phyloP scores from a whole-genome alignment of 495 filamentous ascomycete genomes.

The Daldinia concentrica region DNA sequence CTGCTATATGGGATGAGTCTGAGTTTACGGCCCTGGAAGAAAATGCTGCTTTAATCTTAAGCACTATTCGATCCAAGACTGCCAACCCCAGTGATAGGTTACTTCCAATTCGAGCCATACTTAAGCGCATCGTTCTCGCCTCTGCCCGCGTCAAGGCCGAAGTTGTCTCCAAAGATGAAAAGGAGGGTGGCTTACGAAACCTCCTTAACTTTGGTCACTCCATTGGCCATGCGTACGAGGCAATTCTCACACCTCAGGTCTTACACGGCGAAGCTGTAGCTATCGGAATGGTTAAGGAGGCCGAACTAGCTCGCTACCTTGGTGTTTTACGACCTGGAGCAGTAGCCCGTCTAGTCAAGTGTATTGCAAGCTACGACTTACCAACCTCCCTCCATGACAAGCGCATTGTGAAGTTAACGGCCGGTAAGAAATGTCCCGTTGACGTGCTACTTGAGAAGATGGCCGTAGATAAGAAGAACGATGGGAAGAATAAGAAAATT shows the following conservation, averaged over 20 bases:
- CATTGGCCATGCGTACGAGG: constrained; percentile 96
- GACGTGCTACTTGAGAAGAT: constrained; percentile 89
- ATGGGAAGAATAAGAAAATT: constrained; percentile 93
- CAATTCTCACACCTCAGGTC: constrained; percentile 92
- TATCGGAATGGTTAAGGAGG: constrained; percentile 98
- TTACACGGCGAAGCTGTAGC: constrained; percentile 95
- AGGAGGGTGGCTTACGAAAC: constrained; percentile 93
- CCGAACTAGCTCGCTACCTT: constrained; percentile 88
- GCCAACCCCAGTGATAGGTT: constrained; percentile 64
- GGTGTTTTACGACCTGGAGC: constrained; percentile 88
- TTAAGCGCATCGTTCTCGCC: constrained; percentile 88
- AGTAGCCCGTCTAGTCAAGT: constrained; percentile 89
- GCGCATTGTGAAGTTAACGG: constrained; percentile 83
- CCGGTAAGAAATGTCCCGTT: constrained; percentile 89
- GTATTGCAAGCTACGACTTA: constrained; percentile 90
- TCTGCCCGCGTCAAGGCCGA: constrained; percentile 90
- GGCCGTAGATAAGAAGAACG: constrained; percentile 99
- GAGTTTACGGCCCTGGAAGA: constrained; percentile 89
- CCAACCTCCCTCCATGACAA: constrained; percentile 88
- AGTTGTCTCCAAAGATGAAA: constrained; percentile 92
- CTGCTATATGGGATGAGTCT: constrained; percentile 89
- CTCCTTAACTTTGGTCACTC: constrained; percentile 98
- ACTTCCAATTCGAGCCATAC: constrained; percentile 72
- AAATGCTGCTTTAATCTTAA: constrained; percentile 77
- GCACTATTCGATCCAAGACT: constrained; percentile 69